Conservation (phyloP, 257 asterid genomes). For the Nemophila menziesii region DNA sequence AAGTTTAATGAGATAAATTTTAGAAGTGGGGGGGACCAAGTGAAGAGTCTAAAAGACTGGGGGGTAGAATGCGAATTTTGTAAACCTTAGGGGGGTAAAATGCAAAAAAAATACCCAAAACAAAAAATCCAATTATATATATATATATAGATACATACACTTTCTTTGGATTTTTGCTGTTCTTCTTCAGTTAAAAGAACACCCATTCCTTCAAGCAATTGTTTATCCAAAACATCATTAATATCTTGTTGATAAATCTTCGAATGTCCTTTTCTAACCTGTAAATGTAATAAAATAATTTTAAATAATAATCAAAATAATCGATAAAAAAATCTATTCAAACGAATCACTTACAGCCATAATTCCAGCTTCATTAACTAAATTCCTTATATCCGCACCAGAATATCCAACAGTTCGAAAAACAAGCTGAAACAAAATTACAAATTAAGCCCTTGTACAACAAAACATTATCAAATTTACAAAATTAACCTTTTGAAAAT, state of each 20-base stretch:
- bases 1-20: too few species aligned
- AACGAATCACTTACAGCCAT: conserved; percentile 89
- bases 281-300: conserved; percentile 11
- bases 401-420: conserved; percentile 98
- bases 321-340: conserved; percentile 10
- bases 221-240: conserved; percentile 89
- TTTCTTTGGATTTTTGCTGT: conserved; percentile 82
- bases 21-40: too few species aligned
- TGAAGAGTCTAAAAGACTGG: too few species aligned
- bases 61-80: too few species aligned
- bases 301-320: too few species aligned
- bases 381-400: conserved; percentile 91
- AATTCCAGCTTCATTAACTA: conserved; percentile 92
- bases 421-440: conserved; percentile 57
- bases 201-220: conserved; percentile 98
- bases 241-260: conserved; percentile 82
- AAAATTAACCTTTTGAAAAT: conserved; percentile 58
- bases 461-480: background rate
- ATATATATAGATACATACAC: conserved; percentile 54
- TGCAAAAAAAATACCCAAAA: too few species aligned
- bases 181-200: conserved; percentile 99
- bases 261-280: conserved; percentile 86
- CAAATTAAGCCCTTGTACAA: background rate
- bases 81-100: too few species aligned
- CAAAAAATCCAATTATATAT: too few species aligned